Base-by-base conservation (phyloP, 345 rosid species). In the Arabis alpina region DNA sequence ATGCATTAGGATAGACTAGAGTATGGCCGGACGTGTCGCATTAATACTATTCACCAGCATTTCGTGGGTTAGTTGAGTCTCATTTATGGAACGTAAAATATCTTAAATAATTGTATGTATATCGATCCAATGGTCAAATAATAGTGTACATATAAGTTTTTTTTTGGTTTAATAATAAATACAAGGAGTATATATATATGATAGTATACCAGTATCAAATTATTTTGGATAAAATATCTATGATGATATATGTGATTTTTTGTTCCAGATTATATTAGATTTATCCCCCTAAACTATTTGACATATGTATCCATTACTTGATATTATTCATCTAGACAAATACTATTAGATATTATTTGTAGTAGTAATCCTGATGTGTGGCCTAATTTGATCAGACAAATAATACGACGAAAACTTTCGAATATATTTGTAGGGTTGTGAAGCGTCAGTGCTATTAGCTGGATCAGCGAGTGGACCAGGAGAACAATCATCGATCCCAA, bases 401-500 rank as follows among this genome's bases (percentile, higher is more conserved):
- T 10, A 4, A 51, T 51, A 0, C 10, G 12, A 39, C 0, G 39
- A 27, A 66, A 28, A 0, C 37, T 42, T 32, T 24, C 28, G 34
- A 51, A 15, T 11, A 4, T 61, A 28, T 28, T 3, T 28, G 32
- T 28, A 34, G 98, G 98, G 96, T 14, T 90, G 97, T 52, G 98
- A 90, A 73, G 97, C 67, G 2, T 93, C 98, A 1, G 97, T 90
- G 65, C 48, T 93, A 79, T 85, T 93, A 23, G 89, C 76, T 28
- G 96, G 97, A 52, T 87, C 98, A 14, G 82, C 92, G 0, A 82
- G 85, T 74, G 96, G 93, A 47, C 97, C 98, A 13, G 72, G 96
- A 23, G 97, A 93, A 82, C 87, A 93, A 66, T 80, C 83, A 0
- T 81, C 97, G 7, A 75, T 73, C 5, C 97, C 98, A 2, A 84